Base-by-base conservation (phyloP, 441 rosid species). In the Brassica balearica region DNA sequence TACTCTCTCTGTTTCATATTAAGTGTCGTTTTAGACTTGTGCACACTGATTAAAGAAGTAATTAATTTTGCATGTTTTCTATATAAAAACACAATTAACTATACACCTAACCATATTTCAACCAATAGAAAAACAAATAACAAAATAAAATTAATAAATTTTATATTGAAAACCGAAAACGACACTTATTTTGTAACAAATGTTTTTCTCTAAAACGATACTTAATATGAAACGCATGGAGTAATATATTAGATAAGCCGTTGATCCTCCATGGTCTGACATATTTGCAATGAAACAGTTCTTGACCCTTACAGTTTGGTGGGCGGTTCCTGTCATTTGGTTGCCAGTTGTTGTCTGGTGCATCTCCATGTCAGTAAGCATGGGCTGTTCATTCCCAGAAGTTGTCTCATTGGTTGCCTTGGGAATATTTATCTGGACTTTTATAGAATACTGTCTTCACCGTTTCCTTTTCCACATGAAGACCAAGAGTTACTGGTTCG, bases 311-410 rank as follows among this genome's bases (percentile, higher is more conserved):
- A 96, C 99, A 6, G 91, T 85, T 34, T 96, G 99, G 99, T 96
- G 97, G 93, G 99, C 90, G 4, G 80, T 96, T 82, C 99, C 99
- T 71, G 77, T 74, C 51, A 89, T 96, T 83, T 96, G 99, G 99
- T 81, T 96, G 58, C 97, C 99, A 34, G 97, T 92, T 71, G 88
- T 85, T 11, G 84, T 84, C 79, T 96, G 87, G 84, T 89, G 72
- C 69, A 72, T 92, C 84, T 88, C 87, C 38, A 74, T 75, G 86
- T 91, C 99, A 72, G 69, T 80, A 68, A 74, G 67, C 56, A 86
- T 87, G 96, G 98, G 97, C 34, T 94, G 73, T 70, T 74, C 92
- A 11, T 62, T 80, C 81, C 84, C 78, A 20, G 82, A 87, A 78
- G 48, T 88, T 46, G 91, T 84, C 62, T 8, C 84, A 34, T 68